Percentiles rank a stretch among this genome's conserved stretches.
phyloP scores from a whole-genome alignment of 1,284 basidiomycete species.

The Pseudozyma hubeiensis region DNA sequence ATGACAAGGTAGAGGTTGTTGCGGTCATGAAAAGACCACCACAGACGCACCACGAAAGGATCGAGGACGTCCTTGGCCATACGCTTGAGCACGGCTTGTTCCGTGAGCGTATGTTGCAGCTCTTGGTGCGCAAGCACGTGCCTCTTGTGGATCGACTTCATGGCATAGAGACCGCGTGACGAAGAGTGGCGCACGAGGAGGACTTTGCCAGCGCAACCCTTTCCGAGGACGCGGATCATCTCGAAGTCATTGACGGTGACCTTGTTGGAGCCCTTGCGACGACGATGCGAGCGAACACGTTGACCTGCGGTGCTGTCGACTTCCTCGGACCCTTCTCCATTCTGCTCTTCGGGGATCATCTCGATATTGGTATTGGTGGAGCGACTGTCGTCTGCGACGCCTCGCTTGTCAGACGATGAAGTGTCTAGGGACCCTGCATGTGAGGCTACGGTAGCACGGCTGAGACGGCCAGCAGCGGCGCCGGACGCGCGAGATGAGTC shows the following conservation, averaged over 20 bases:
- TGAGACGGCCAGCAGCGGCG: constrained; percentile 25
- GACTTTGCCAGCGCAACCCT: constrained; percentile 68
- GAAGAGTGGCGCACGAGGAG: constrained; percentile 64
- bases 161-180: constrained; percentile 60
- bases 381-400: constrained; percentile 36
- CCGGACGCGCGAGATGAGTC: constrained; percentile 35
- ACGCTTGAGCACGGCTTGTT: constrained; percentile 73
- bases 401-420: constrained; percentile 25
- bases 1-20: constrained; percentile 68
- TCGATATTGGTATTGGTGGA: constrained; percentile 52
- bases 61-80: constrained; percentile 73
- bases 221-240: constrained; percentile 68
- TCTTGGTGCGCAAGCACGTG: constrained; percentile 68
- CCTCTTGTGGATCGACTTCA: constrained; percentile 68
- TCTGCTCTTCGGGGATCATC: constrained; percentile 55
- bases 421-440: constrained; percentile 37
- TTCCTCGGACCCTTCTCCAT: constrained; percentile 26
- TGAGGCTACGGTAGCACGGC: constrained; percentile 30
- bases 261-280: constrained; percentile 51
- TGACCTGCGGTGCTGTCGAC: constrained; percentile 5
- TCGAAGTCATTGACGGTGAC: constrained; percentile 76
- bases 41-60: constrained; percentile 68
- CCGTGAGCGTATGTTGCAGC: constrained; percentile 67
- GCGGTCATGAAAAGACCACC: constrained; percentile 68
- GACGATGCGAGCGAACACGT: constrained; percentile 18